Evolutionary conservation across 306 rosid species (phyloP), one percentile per base, ranked within the genome.

Genomic region (Lablab purpureus): DNA sequence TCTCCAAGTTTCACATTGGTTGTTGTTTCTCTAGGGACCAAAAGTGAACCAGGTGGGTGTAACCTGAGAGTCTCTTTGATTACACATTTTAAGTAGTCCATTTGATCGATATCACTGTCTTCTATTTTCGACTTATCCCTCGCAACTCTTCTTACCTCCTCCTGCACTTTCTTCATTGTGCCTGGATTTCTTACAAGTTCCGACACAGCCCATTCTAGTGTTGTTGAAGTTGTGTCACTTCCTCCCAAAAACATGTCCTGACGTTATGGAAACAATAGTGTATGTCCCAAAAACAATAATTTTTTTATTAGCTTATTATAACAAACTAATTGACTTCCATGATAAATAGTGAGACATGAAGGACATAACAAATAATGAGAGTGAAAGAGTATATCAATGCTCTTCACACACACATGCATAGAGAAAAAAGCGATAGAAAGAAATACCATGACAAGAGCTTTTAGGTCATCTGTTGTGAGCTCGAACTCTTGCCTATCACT

Each of bases 221-320:
- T 12, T 25, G 92, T 55, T 12, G 88, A 56, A 8, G 83, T 55
- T 4, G 93, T 73, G 32, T 89, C 88, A 19, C 28, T 77, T 25
- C 85, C 87, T 64, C 64, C 87, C 7, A 81, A 32, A 60, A 87
- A 71, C 90, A 87, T 82, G 74, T 91, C 89, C 89, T 83, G 51
- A 78, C 47, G 71, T 43, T 37, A 3, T 37, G 34, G 14, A 34
- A 28, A 46, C 21, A 59, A 1, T 32, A n/a, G n/a, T n/a, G n/a
- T n/a, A n/a, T n/a, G n/a, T n/a, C n/a, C n/a, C n/a, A n/a, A n/a
- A n/a, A 3, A 32, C 0, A 32, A 32, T 2, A 32, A 0, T 3
- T 32, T 32, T 32, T 32, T 32, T 0, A 32, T 32, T 32, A 32
- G 5, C 5, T 32, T 32, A 32, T 32, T 27, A 27, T 27, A 27